Percentiles rank a stretch among this genome's conserved stretches.
These are phyloP conservation scores for Cercophora samala DNA, from an alignment of 495 filamentous ascomycete species.

Conservation along the genomic window DNA sequence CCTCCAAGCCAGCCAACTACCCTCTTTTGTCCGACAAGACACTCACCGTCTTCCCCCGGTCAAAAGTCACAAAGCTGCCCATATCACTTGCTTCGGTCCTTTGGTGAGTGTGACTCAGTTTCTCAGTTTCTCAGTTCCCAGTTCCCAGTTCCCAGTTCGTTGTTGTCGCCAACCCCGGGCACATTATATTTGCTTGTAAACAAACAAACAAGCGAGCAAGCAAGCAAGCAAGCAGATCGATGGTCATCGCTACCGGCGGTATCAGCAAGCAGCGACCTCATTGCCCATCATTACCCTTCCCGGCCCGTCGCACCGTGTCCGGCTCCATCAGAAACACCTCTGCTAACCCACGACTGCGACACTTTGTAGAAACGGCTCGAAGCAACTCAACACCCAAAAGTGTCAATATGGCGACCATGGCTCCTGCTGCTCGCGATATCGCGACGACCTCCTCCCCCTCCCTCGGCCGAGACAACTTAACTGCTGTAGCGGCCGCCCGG, in stretches of 20 bases:
- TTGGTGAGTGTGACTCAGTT: conserved; percentile 26
- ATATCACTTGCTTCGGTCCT: conserved; percentile 22
- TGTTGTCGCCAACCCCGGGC: neutral
- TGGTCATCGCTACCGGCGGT: conserved; percentile 10
- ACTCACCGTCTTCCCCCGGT: neutral
- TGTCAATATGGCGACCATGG: conserved; percentile 59
- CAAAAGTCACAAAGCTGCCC: conserved; percentile 31
- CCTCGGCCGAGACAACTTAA: conserved; percentile 59
- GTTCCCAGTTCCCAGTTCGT: neutral
- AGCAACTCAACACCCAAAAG: conserved; percentile 39
- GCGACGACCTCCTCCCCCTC: conserved; percentile 50
- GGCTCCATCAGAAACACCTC: conserved; percentile 8
- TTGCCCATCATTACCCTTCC: conserved; percentile 4
- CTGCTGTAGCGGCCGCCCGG: conserved; percentile 58
- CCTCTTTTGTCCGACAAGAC: conserved; percentile 33
- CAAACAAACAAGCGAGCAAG: neutral
- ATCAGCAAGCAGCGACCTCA: conserved; percentile 14
- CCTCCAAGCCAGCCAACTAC: conserved; percentile 35
- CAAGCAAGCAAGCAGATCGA: neutral
- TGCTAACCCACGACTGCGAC: conserved; percentile 28
- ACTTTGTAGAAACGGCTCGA: conserved; percentile 44
- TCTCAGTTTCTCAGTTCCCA: neutral
- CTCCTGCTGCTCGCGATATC: conserved; percentile 66
- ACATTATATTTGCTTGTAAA: neutral
- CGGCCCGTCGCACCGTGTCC: conserved; percentile 27